Conservation (phyloP, 1,139 yeast species). For the Martiniozyma asiatica region DNA sequence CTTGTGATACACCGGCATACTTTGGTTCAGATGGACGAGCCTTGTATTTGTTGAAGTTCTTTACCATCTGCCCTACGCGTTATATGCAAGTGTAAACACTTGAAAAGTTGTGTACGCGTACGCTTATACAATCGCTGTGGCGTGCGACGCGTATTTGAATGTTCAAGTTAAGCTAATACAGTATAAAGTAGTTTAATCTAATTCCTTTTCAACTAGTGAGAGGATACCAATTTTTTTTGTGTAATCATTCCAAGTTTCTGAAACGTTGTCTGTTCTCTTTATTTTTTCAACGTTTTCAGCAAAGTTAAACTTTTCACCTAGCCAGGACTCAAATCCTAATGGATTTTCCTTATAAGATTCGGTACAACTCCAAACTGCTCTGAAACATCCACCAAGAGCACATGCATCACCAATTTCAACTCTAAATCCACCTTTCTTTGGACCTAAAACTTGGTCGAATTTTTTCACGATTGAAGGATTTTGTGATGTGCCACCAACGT, state of each 20-base stretch:
- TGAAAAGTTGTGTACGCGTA: not conserved
- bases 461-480: constrained; percentile 55
- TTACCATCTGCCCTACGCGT: too few relatives aligned
- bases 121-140: not conserved
- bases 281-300: constrained; percentile 27
- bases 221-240: constrained; percentile 40
- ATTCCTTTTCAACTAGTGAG: constrained; percentile 31
- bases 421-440: constrained; percentile 49
- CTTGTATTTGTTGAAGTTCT: constrained; percentile 11
- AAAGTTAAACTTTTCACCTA: constrained; percentile 30
- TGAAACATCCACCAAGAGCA: constrained; percentile 89
- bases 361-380: constrained; percentile 47
- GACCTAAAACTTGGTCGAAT: constrained; percentile 62
- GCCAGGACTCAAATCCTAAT: constrained; percentile 31
- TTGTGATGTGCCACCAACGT: constrained; percentile 81
- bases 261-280: constrained; percentile 17
- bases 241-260: constrained; percentile 31
- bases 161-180: too few relatives aligned
- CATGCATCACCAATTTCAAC: constrained; percentile 83
- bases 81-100: not conserved
- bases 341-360: constrained; percentile 3
- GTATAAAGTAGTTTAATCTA: too few relatives aligned
- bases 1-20: constrained; percentile 21
- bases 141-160: not conserved
- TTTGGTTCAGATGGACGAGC: constrained; percentile 18